These are phyloP conservation scores for Citrus hindsii DNA, from an alignment of 345 rosid species.

Conservation along the genomic window DNA sequence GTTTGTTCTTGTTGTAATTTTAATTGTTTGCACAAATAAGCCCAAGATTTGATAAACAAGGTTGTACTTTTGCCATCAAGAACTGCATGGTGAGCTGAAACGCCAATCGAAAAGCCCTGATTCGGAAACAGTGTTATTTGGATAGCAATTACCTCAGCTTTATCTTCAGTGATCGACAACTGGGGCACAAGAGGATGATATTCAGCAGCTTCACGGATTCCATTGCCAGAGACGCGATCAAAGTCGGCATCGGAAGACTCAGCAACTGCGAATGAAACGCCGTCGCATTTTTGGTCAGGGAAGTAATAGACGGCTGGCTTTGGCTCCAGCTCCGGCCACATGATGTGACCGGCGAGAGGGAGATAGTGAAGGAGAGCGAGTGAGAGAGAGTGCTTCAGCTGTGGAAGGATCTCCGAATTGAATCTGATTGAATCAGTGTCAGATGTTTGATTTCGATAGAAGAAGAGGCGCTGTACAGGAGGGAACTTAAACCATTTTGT, in stretches of 20 bases:
- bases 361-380: conserved; percentile 26
- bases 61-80: not conserved
- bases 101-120: not conserved
- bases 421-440: too few species aligned
- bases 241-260: conserved; percentile 32
- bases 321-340: conserved; percentile 14
- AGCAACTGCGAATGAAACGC: conserved; percentile 32
- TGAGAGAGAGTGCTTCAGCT: conserved; percentile 24
- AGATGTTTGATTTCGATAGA: too few species aligned
- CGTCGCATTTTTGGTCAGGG: conserved; percentile 2
- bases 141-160: conserved; percentile 1
- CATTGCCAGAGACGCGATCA: conserved; percentile 12
- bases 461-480: too few species aligned
- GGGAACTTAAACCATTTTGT: too few species aligned
- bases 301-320: conserved; percentile 22
- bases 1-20: not conserved
- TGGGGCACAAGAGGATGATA: conserved; percentile 32
- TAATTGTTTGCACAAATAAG: conserved; percentile 2
- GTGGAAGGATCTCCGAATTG: not conserved
- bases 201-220: conserved; percentile 18
- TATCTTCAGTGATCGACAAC: not conserved
- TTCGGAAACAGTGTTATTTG: conserved; percentile 21
- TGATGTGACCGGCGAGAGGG: conserved; percentile 32
- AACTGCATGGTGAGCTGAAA: not conserved
- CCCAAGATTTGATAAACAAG: conserved; percentile 20